phyloP scores from a whole-genome alignment of 352 stramenopile genomes.

The Aphanomyces stellatus region DNA sequence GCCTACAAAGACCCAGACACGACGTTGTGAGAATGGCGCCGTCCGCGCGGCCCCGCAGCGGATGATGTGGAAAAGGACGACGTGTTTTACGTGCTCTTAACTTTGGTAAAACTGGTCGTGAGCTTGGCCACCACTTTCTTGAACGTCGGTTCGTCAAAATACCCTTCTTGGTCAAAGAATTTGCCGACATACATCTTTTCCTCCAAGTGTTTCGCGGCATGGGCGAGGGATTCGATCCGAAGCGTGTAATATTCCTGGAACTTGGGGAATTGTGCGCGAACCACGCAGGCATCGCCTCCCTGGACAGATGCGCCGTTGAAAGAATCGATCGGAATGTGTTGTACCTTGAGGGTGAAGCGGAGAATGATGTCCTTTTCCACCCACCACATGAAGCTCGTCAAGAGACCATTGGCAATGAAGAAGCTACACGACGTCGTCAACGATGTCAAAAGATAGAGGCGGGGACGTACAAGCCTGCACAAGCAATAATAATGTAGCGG shows the following conservation, averaged over 20 bases:
- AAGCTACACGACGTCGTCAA: slow-evolving; percentile 36
- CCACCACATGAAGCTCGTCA: slow-evolving; percentile 59
- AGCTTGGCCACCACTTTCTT: slow-evolving; percentile 53
- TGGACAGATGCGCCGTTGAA: neutral
- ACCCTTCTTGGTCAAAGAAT: slow-evolving; percentile 81
- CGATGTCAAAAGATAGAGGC: neutral
- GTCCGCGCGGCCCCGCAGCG: slow-evolving; percentile 10
- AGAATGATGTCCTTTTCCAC: slow-evolving; percentile 75
- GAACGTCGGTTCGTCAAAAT: slow-evolving; percentile 74
- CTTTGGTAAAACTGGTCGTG: slow-evolving; percentile 54
- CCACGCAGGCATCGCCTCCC: slow-evolving; percentile 27
- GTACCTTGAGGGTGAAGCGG: slow-evolving; percentile 57
- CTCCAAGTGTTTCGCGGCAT: slow-evolving; percentile 37
- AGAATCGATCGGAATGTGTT: neutral
- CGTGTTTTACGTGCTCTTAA: slow-evolving; percentile 58
- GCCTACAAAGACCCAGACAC: slow-evolving; percentile 91
- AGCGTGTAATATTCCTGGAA: slow-evolving; percentile 66
- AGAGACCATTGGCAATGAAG: slow-evolving; percentile 66
- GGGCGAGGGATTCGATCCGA: slow-evolving; percentile 37
- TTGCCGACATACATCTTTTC: slow-evolving; percentile 71
- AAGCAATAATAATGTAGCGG: slow-evolving; percentile 56
- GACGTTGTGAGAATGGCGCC: slow-evolving; percentile 54
- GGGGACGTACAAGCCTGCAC: slow-evolving; percentile 42
- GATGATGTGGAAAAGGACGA: slow-evolving; percentile 2
- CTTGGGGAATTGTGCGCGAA: slow-evolving; percentile 62